phyloP scores from a whole-genome alignment of 306 rosid species.

The Coriaria nepalensis region DNA sequence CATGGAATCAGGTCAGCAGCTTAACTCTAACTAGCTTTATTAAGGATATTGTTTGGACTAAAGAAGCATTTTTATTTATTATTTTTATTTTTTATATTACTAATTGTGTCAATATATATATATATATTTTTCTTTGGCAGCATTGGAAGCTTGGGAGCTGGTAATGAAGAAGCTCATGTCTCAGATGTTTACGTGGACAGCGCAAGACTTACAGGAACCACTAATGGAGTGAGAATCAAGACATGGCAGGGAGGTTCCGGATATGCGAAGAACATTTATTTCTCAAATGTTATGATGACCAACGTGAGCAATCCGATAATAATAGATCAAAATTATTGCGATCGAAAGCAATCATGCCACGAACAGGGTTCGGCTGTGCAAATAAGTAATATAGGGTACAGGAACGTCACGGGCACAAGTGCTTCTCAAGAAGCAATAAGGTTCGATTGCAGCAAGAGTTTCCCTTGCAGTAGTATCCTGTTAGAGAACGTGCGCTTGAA shows the following conservation, averaged over 20 bases:
- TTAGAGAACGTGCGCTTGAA: conserved; percentile 33
- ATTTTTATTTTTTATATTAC: neutral
- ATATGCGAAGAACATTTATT: conserved; percentile 42
- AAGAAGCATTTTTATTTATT: too few relatives aligned
- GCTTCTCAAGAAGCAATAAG: conserved; percentile 44
- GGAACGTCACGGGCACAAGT: conserved; percentile 59
- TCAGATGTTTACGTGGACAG: conserved; percentile 44
- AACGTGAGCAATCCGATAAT: conserved; percentile 54
- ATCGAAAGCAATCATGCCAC: conserved; percentile 34
- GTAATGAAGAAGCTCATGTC: conserved; percentile 42
- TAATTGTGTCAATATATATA: neutral
- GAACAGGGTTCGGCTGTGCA: conserved; percentile 39
- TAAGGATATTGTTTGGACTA: too few relatives aligned
- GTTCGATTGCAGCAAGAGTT: conserved; percentile 55
- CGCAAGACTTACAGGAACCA: conserved; percentile 46
- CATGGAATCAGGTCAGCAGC: conserved; percentile 72
- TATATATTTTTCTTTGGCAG: conserved; percentile 19
- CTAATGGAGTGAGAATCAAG: conserved; percentile 79
- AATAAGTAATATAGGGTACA: conserved; percentile 51
- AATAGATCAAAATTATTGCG: conserved; percentile 65
- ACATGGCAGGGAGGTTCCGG: conserved; percentile 99
- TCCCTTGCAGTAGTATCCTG: conserved; percentile 37
- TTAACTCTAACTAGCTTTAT: neutral
- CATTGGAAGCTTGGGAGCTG: conserved; percentile 80
- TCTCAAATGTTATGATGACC: conserved; percentile 45